Evolutionary conservation across 352 stramenopile genomes (phyloP).

Genomic region (Phytopythium montanum): DNA sequence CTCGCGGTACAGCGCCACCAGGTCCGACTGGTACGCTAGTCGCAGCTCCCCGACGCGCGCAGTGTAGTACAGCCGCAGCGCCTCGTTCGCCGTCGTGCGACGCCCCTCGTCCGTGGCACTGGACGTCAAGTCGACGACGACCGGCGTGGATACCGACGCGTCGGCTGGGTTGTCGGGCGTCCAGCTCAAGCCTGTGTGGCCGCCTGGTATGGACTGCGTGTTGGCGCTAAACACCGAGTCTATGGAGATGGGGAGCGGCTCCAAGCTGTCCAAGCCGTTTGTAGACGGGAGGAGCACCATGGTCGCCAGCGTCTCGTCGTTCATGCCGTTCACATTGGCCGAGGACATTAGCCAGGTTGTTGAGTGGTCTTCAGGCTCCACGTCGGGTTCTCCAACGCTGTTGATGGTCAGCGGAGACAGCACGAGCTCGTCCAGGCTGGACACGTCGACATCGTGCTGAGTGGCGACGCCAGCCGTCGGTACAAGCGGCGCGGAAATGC

Average conservation of each 20-base stretch:
- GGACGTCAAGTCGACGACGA: constrained; percentile 2
- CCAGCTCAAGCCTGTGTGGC: background rate
- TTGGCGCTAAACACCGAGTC: background rate
- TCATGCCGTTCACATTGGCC: background rate
- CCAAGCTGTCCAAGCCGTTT: background rate
- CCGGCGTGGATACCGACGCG: background rate
- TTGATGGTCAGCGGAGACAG: background rate
- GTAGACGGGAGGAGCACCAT: background rate
- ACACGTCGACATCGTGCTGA: background rate
- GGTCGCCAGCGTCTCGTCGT: background rate
- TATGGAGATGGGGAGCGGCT: background rate
- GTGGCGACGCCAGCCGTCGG: background rate
- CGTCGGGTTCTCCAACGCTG: background rate
- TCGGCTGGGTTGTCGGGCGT: background rate
- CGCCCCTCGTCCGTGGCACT: background rate
- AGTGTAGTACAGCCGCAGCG: constrained; percentile 2
- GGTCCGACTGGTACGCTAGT: background rate
- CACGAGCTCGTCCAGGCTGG: background rate
- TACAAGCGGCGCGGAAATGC: background rate
- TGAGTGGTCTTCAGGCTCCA: background rate
- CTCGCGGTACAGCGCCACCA: constrained; percentile 5
- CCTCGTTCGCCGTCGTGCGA: background rate
- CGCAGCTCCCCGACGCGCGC: constrained; percentile 1
- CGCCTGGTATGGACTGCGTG: background rate
- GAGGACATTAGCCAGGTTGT: background rate